phyloP scores from a whole-genome alignment of 768 basidiomycete genomes.

The Chalciporus sphaerocephalus region DNA sequence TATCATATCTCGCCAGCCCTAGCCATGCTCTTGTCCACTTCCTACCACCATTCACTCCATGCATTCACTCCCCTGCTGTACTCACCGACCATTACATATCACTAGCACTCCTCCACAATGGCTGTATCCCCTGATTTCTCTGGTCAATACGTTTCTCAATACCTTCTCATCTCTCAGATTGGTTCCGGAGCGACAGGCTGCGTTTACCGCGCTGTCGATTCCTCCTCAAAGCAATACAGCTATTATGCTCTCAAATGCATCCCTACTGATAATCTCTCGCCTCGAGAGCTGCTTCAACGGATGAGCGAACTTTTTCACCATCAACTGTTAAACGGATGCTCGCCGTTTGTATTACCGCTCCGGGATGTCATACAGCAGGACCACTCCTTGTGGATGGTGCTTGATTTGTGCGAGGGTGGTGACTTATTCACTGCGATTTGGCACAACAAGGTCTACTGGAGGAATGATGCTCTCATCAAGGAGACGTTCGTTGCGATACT shows the following conservation, averaged over 20 bases:
- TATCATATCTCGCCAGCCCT: too few relatives aligned
- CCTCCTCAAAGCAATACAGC: conserved; percentile 32
- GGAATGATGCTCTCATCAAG: conserved; percentile 58
- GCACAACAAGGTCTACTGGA: conserved; percentile 47
- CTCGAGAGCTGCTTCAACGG: conserved; percentile 55
- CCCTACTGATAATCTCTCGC: conserved; percentile 46
- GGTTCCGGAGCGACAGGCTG: conserved; percentile 74
- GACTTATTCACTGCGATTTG: conserved; percentile 60
- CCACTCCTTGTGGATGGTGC: conserved; percentile 60
- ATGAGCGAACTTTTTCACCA: conserved; percentile 62
- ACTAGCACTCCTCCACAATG: not conserved
- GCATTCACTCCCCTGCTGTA: too few relatives aligned
- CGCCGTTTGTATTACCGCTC: conserved; percentile 59
- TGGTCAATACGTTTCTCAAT: conserved; percentile 51
- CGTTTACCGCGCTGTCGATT: conserved; percentile 68
- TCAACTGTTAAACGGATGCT: conserved; percentile 42
- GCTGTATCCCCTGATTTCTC: conserved; percentile 45
- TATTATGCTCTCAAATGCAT: conserved; percentile 74
- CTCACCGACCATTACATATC: too few relatives aligned
- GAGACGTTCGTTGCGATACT: conserved; percentile 68
- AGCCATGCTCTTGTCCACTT: too few relatives aligned
- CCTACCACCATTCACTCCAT: too few relatives aligned
- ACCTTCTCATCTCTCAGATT: conserved; percentile 57
- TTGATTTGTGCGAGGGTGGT: conserved; percentile 57
- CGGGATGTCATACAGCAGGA: conserved; percentile 58